Evolutionary conservation across 805 yeast genomes (phyloP).

Genomic region (Teunomyces lycoperdinae): DNA sequence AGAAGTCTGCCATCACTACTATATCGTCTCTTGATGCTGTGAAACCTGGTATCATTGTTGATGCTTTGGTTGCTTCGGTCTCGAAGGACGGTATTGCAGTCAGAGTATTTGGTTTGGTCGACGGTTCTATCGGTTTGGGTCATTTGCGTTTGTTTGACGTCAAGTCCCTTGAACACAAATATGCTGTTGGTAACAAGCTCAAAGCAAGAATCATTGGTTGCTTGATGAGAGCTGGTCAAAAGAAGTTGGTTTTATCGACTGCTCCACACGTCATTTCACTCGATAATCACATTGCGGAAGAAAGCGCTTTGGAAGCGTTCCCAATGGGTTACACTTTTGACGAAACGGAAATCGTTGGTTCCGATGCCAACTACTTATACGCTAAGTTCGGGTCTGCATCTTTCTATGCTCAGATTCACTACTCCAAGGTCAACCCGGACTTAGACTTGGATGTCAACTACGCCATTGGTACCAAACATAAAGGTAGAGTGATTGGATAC

Average conservation of each 20-base stretch:
- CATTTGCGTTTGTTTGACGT: slow-evolving; percentile 54
- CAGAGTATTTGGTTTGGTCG: slow-evolving; percentile 70
- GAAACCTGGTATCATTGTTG: slow-evolving; percentile 81
- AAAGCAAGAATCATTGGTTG: slow-evolving; percentile 71
- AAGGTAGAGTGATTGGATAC: slow-evolving; percentile 75
- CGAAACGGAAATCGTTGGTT: slow-evolving; percentile 56
- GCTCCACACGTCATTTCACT: slow-evolving; percentile 51
- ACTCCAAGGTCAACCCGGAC: slow-evolving; percentile 60
- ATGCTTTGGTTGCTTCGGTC: slow-evolving; percentile 63
- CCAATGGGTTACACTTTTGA: slow-evolving; percentile 75
- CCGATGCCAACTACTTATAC: slow-evolving; percentile 55
- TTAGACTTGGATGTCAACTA: slow-evolving; percentile 47
- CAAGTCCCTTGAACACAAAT: slow-evolving; percentile 56
- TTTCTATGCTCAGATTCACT: slow-evolving; percentile 70
- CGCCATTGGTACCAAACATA: slow-evolving; percentile 62
- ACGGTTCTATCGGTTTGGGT: slow-evolving; percentile 66
- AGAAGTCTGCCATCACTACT: slow-evolving; percentile 46
- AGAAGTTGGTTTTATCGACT: slow-evolving; percentile 61
- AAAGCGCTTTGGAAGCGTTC: slow-evolving; percentile 54
- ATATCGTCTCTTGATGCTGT: slow-evolving; percentile 76
- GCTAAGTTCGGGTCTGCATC: slow-evolving; percentile 54
- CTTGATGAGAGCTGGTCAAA: slow-evolving; percentile 46
- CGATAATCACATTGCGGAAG: slow-evolving; percentile 13
- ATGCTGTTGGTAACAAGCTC: slow-evolving; percentile 62
- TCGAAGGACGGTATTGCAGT: slow-evolving; percentile 63